These are phyloP conservation scores for Penicillium sumatraense DNA, from an alignment of 2,329 filamentous ascomycete species.

Conservation along the genomic window DNA sequence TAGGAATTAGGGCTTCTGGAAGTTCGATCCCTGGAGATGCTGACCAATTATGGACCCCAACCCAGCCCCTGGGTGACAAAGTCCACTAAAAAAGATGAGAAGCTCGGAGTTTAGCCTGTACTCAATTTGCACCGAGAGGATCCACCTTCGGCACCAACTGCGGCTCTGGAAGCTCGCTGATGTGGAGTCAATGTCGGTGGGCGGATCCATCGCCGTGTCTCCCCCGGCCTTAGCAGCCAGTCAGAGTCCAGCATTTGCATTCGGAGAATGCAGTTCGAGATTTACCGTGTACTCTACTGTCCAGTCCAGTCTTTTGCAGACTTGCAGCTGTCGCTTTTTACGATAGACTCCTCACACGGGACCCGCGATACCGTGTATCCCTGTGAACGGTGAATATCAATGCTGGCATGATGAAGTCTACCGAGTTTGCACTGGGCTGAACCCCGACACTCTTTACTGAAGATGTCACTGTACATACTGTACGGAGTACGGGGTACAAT, in stretches of 20 bases:
- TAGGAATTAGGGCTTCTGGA: background rate
- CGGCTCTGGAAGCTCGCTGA: conserved; percentile 31
- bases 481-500: too few relatives aligned
- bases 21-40: background rate
- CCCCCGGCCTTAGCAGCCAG: conserved; percentile 27
- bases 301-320: background rate
- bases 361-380: conserved; percentile 5
- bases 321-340: too few relatives aligned
- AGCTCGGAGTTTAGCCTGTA: conserved; percentile 15
- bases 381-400: background rate
- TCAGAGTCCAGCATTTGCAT: conserved; percentile 8
- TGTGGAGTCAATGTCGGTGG: conserved; percentile 18
- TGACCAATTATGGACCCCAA: background rate
- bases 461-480: too few relatives aligned
- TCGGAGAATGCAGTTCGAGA: conserved; percentile 21
- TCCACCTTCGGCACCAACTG: conserved; percentile 32
- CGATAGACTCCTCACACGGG: background rate
- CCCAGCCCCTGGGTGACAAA: background rate
- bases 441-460: too few relatives aligned
- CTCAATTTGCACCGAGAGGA: conserved; percentile 3
- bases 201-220: conserved; percentile 12
- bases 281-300: conserved; percentile 20
- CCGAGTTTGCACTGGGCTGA: background rate
- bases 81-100: background rate
- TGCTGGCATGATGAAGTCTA: background rate